Evolutionary conservation across 345 rosid genomes (phyloP), one percentile per base, ranked within the genome.

Genomic region (Abelmoschus esculentus): DNA sequence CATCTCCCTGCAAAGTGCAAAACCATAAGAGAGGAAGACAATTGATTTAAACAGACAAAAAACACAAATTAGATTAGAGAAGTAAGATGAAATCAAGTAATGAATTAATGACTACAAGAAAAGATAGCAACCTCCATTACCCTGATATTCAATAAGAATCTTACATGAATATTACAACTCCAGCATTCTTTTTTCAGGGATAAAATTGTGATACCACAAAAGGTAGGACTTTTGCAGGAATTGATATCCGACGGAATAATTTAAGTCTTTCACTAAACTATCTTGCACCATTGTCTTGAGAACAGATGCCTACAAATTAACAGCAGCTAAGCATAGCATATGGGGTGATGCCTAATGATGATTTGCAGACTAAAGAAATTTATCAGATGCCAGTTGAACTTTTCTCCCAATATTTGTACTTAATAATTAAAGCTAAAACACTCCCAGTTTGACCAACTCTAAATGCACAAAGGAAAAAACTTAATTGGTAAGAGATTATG

Each of bases 1-100:
- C 93, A 77, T 83, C 90, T 36, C 93, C 98, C 96, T 93, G 85
- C 73, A 86, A 70, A 64, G 26, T 22, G 26, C 26, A 22, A 22
- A 22, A 22, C 26, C 26, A 22, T 22, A 22, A 1, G 26, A 22
- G 26, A 22, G 26, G 26, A 22, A 22, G 26, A 22, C 26, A 22
- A 22, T 22, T 22, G 26, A 22, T 63, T 15, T 31, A 42, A 44
- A 74, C 69, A 50, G 14, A 66, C 44, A 63, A 70, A 71, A 38
- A 54, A 0, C 17, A 31, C 14, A 46, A 18, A 73, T 14, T 40
- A n/a, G 28, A 34, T 32, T 52, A 28, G 70, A 63, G 9, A 53
- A 60, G 17, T 22, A 66, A 60, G 26, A 22, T 22, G 26, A 66
- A 74, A 57, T 34, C 52, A 59, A 32, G 29, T 46, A 55, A 49